These are phyloP conservation scores for Conticribra guillardii DNA, from an alignment of 108 stramenopile species.

Conservation along the genomic window DNA sequence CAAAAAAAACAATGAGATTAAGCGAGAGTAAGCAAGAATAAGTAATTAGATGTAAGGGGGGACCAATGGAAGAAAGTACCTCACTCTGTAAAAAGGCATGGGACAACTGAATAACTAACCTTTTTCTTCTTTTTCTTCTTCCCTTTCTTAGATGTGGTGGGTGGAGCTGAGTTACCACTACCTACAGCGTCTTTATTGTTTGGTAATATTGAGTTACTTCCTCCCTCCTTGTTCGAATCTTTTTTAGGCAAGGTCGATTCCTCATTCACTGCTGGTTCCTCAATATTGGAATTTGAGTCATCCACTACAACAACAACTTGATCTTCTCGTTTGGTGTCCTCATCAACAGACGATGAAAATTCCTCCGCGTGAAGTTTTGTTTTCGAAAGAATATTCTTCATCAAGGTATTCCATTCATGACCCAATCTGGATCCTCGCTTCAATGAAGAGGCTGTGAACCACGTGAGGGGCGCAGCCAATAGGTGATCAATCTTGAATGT, in stretches of 20 bases:
- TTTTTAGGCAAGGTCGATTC: too few species aligned
- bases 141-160: slow-evolving; percentile 26
- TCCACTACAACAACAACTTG: too few species aligned
- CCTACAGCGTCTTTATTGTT: not conserved
- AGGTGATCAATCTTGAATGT: not conserved
- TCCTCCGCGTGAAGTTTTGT: too few species aligned
- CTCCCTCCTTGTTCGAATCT: not conserved
- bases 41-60: not conserved
- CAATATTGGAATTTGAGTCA: too few species aligned
- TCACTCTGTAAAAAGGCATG: not conserved
- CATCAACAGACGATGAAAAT: too few species aligned
- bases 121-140: slow-evolving; percentile 46
- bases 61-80: not conserved
- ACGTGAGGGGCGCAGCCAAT: not conserved
- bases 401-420: not conserved
- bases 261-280: too few species aligned
- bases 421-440: not conserved
- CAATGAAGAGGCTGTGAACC: not conserved
- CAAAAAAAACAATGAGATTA: not conserved
- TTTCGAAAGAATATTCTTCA: not conserved
- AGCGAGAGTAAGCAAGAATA: not conserved
- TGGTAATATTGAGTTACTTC: not conserved
- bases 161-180: not conserved
- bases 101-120: slow-evolving; percentile 15
- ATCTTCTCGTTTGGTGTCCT: too few species aligned